Evolutionary conservation across 2,329 filamentous ascomycete genomes (phyloP).

Genomic region (Ampelomyces quisqualis): DNA sequence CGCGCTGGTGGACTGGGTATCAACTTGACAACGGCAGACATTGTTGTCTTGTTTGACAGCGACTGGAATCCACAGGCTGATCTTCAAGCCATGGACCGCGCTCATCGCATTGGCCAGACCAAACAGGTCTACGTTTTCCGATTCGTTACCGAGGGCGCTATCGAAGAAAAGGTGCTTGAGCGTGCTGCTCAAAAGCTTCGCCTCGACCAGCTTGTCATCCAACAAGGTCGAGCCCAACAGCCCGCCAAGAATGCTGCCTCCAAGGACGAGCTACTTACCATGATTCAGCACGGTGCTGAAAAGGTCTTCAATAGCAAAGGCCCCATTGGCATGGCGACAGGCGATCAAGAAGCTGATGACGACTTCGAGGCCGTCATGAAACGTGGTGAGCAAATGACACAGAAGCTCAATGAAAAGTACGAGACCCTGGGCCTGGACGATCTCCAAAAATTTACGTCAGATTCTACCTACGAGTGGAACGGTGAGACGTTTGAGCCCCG

Average conservation of each 20-base stretch:
- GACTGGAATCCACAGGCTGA: constrained; percentile 99
- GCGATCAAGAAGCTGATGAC: constrained; percentile 71
- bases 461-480: constrained; percentile 99
- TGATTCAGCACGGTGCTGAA: constrained; percentile 99
- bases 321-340: constrained; percentile 60
- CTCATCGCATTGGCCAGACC: constrained; percentile 96
- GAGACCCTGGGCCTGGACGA: constrained; percentile 97
- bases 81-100: constrained; percentile 97
- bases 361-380: constrained; percentile 88
- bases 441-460: constrained; percentile 94
- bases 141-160: constrained; percentile 96
- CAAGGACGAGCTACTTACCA: constrained; percentile 92
- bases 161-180: constrained; percentile 97
- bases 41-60: constrained; percentile 94
- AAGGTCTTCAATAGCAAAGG: constrained; percentile 81
- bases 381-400: constrained; percentile 84
- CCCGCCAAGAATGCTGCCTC: constrained; percentile 88
- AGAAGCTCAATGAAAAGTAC: constrained; percentile 87
- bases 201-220: constrained; percentile 94
- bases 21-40: constrained; percentile 92
- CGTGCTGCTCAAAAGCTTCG: constrained; percentile 95
- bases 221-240: constrained; percentile 90
- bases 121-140: constrained; percentile 97
- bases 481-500: constrained; percentile 90
- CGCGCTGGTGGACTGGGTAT: constrained; percentile 95